Evolutionary conservation across 306 rosid genomes (phyloP), one percentile per base, ranked within the genome.

Genomic region (Neltuma alba): DNA sequence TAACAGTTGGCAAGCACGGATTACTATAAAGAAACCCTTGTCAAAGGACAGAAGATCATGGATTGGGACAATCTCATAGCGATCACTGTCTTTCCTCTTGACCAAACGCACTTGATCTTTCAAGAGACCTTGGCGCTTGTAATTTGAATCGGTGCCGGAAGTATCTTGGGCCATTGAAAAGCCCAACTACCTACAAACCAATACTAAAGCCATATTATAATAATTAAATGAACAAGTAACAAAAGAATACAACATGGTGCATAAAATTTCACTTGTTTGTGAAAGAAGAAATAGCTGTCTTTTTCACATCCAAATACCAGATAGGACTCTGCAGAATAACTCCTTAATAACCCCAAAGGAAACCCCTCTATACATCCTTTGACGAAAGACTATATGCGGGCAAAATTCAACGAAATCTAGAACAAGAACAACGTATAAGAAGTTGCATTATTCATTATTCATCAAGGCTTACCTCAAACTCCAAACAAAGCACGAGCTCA

Each of bases 21-120:
- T 96, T 10, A 93, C 94, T 55, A 93, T 85, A 68, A 96, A 96
- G 86, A 96, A 96, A 7, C 99, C 99, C 91, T 96, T 96, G 82
- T 93, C 99, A 87, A 96, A 93, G 72, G 99, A 91, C 70, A 93
- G 81, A 63, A 88, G 86, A 73, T 82, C 90, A 41, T 82, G 89
- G 72, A 96, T 93, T 15, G 99, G 76, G 64, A 87, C 89, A 84
- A 96, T 74, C 91, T 91, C 92, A 83, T 88, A 79, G 79, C 91
- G 97, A 79, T 84, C 82, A 27, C 79, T 87, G 70, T 85, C 92
- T 85, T 87, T 91, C 85, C 92, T 90, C 86, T 88, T 91, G 64
- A 90, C 92, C 87, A 93, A 76, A 77, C 83, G 89, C 68, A 96
- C 93, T 88, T 91, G 97, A 90, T 96, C 99, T 89, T 90, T 96